A percentile compares a stretch with the other conserved stretches of the same genome.
These are phyloP conservation scores for Firmiana major DNA, from an alignment of 345 rosid species.

Conservation along the genomic window DNA sequence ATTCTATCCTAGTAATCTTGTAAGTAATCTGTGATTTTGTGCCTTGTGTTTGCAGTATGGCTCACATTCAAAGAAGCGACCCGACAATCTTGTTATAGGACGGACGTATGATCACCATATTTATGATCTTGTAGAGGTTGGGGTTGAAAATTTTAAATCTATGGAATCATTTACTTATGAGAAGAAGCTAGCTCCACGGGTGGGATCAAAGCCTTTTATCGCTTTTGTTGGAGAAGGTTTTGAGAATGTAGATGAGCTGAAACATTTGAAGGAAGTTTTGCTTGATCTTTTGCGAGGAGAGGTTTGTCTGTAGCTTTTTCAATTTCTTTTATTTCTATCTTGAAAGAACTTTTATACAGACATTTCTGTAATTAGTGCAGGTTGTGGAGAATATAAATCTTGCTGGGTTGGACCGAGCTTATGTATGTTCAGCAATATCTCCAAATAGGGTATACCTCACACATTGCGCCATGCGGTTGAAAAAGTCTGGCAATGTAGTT, in stretches of 20 bases:
- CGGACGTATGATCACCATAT: slow-evolving; percentile 79
- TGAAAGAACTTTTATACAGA: neutral
- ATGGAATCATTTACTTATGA: slow-evolving; percentile 61
- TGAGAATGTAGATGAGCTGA: slow-evolving; percentile 71
- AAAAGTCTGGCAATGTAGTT: slow-evolving; percentile 80
- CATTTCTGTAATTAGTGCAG: slow-evolving; percentile 34
- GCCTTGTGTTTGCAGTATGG: slow-evolving; percentile 58
- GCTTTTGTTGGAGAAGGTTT: slow-evolving; percentile 83
- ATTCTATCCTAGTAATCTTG: neutral
- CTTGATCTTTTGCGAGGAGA: slow-evolving; percentile 84
- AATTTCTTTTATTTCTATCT: neutral
- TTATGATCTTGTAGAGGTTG: slow-evolving; percentile 92
- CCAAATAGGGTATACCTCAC: slow-evolving; percentile 58
- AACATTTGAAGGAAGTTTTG: slow-evolving; percentile 85
- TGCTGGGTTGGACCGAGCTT: slow-evolving; percentile 79
- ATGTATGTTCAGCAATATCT: slow-evolving; percentile 77
- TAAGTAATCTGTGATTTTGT: neutral
- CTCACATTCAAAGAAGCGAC: slow-evolving; percentile 89
- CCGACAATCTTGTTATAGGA: slow-evolving; percentile 85
- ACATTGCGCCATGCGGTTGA: slow-evolving; percentile 83
- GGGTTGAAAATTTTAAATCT: slow-evolving; percentile 79
- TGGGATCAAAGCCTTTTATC: slow-evolving; percentile 85
- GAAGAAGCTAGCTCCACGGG: slow-evolving; percentile 69
- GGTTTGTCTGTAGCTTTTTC: slow-evolving; percentile 34
- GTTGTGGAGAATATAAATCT: slow-evolving; percentile 85